Base-by-base conservation (phyloP, 305 asterid species). In the Ajuga reptans region DNA sequence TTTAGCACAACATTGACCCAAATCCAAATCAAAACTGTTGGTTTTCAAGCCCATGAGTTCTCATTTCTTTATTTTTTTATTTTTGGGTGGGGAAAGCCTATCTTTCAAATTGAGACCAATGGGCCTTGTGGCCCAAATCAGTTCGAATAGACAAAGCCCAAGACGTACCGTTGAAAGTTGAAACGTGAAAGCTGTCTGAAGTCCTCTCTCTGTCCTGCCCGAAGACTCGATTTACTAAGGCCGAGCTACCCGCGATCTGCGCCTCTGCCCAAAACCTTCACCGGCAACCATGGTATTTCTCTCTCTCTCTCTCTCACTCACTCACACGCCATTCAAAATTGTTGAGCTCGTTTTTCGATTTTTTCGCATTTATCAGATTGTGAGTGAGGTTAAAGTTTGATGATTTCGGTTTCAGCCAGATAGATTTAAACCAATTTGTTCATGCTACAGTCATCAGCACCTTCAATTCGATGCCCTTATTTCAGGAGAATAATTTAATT, bases 241-340 rank as follows among this genome's bases (percentile, higher is more conserved):
- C 50, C 54, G 72, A 76, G 43, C 42, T 12, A 39, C 18, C 46
- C 69, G 17, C 59, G 76, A 70, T 70, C 72, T 46, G 50, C 72
- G 34, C 17, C 37, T 18, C 15, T 16, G 24, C 64, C 39, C 47
- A 3, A 8, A 54, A 11, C 52, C 50, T 52, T 43, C 71, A 27
- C 52, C 54, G 50, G 6, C 66, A 14, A 24, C 69, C 70, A 76
- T 76, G 80, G 80, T 76, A 65, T 52, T 24, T 39, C 51, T 57
- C 62, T 53, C 42, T 62, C 72, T 9, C 55, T 42, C 66, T 42
- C 66, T 5, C 72, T 2, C 12, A 7, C 42, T 17, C 45, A 12
- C 72, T 16, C 18, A 0, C 36, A 2, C 69, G 5, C 63, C 63
- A 3, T 59, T 4, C 29, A 12, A 8, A 11, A 8, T n/a, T 62